phyloP scores from a whole-genome alignment of 768 basidiomycete genomes.

The Gloeostereum incarnatum region DNA sequence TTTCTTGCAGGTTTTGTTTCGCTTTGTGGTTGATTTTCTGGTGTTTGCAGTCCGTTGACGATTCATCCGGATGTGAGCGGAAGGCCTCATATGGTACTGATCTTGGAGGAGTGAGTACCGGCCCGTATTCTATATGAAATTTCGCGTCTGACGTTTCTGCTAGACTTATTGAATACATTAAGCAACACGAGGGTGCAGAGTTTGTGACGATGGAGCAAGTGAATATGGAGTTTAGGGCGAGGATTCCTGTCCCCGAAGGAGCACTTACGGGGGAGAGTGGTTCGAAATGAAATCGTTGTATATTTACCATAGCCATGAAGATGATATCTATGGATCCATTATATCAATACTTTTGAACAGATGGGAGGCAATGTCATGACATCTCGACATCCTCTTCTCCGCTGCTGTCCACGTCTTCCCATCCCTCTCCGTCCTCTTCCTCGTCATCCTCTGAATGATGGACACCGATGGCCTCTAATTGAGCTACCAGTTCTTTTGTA shows the following conservation, averaged over 20 bases:
- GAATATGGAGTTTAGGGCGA: no score
- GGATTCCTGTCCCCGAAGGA: no score
- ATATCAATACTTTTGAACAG: neutral
- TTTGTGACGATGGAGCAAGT: constrained; percentile 1
- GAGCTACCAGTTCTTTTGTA: constrained; percentile 59
- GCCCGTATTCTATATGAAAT: neutral
- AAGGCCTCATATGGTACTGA: constrained; percentile 61
- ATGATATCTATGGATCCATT: neutral
- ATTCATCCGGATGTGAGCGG: constrained; percentile 76
- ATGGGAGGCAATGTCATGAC: no score
- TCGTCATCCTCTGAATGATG: constrained; percentile 48
- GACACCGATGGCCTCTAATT: constrained; percentile 61
- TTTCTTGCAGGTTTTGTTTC: neutral
- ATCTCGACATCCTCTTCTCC: constrained; percentile 57
- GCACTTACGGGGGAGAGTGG: no score
- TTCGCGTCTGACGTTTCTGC: neutral
- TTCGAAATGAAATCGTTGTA: no score
- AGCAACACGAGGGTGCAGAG: neutral
- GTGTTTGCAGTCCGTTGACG: constrained; percentile 38
- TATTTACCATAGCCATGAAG: no score
- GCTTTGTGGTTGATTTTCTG: neutral
- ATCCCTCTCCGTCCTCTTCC: constrained; percentile 36
- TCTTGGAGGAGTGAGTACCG: constrained; percentile 40
- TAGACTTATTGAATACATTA: constrained; percentile 1
- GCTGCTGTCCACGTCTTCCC: constrained; percentile 54